Evolutionary conservation across 2,329 filamentous ascomycete genomes (phyloP).

Genomic region (Botrytis paeoniae): DNA sequence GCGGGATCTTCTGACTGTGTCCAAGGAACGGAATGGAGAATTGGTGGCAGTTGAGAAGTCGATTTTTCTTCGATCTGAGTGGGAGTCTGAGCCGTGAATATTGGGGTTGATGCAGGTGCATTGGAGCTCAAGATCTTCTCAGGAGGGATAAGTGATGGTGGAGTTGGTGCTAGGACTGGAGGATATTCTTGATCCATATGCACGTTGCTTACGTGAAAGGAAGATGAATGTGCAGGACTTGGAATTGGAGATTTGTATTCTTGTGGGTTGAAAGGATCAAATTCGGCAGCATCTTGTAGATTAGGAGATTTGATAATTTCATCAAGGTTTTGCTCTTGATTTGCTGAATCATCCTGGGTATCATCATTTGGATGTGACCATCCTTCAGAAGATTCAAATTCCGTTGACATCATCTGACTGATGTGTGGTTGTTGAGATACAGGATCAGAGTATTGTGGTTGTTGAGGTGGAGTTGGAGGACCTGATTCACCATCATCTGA

Average conservation of each 20-base stretch:
- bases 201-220: constrained; percentile 11
- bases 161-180: not conserved
- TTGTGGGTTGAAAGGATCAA: constrained; percentile 27
- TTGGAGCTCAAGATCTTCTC: constrained; percentile 8
- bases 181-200: constrained; percentile 15
- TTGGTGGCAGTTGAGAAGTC: not conserved
- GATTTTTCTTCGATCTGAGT: not conserved
- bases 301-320: constrained; percentile 7
- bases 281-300: constrained; percentile 23
- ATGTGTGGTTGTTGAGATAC: not conserved
- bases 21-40: constrained; percentile 10
- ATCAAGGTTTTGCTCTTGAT: not conserved
- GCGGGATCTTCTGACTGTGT: not conserved
- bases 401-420: constrained; percentile 21
- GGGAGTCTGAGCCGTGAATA: not conserved
- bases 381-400: constrained; percentile 4
- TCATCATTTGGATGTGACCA: constrained; percentile 10
- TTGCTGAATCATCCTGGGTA: not conserved
- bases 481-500: constrained; percentile 24
- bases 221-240: constrained; percentile 5
- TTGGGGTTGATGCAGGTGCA: not conserved
- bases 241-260: constrained; percentile 22
- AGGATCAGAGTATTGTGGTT: not conserved
- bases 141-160: not conserved
- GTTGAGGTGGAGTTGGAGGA: constrained; percentile 12